Evolutionary conservation across 345 rosid species (phyloP), one percentile per base, ranked within the genome.

Genomic region (Erucastrum elatum): DNA sequence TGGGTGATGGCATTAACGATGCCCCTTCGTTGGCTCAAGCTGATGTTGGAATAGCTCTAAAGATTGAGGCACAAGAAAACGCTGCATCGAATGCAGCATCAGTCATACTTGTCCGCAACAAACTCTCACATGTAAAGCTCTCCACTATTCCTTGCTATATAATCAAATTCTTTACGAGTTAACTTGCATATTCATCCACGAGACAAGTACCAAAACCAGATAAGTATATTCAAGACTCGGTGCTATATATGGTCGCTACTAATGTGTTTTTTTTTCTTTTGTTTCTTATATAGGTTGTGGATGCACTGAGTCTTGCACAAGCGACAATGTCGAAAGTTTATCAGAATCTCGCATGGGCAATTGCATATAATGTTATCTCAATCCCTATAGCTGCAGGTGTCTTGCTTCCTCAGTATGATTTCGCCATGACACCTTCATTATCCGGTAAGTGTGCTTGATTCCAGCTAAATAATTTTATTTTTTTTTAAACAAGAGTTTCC

Each of bases 1-100:
- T 92, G 44, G 98, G 98, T 10, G 98, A 94, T 85, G 98, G 97
- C 71, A 94, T 94, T 81, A 94, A 92, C 35, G 98, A 94, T 83
- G 98, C 98, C 58, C 98, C 97, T 37, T 92, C 98, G 70, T 83
- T 92, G 86, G 97, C 98, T 69, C 87, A 85, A 68, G 96, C 98
- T 21, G 86, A 91, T 84, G 98, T 92, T 2, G 98, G 98, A 70
- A 91, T 92, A 80, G 97, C 97, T 82, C 74, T 94, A 70, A 94
- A 87, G 82, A 87, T 82, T 68, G 94, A 89, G 82, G 94, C 97
- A 39, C 98, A 88, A 77, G 98, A 94, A 77, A 94, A 87, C 79
- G 98, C 97, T 30, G 98, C 98, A 65, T 87, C 97, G 17, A 87
- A 90, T 64, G 94, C 92, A 35, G 94, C 97, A 82, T 92, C 97